Percentiles rank a stretch among this genome's conserved stretches.
Evolutionary conservation across 805 yeast genomes (phyloP).

Genomic region (Starmerella stellata): DNA sequence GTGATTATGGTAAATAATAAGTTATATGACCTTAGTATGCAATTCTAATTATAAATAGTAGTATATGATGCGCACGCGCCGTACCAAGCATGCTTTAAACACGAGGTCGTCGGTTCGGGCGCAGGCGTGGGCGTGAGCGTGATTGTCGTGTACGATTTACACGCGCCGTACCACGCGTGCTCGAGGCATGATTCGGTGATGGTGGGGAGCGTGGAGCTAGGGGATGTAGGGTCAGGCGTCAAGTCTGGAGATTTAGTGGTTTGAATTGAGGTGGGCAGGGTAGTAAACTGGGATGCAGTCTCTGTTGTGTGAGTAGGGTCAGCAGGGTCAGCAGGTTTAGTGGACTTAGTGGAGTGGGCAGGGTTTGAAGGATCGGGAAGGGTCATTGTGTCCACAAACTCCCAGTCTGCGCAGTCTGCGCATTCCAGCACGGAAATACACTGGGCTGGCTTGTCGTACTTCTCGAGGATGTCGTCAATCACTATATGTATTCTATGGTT

Average conservation of each 20-base stretch:
- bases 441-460: conserved; percentile 57
- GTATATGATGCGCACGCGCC: conserved; percentile 6
- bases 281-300: neutral
- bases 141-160: conserved; percentile 12
- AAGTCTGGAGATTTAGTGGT: conserved; percentile 1
- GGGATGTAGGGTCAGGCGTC: conserved; percentile 3
- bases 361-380: conserved; percentile 1
- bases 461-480: conserved; percentile 56
- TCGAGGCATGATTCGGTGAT: conserved; percentile 1
- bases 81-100: conserved; percentile 5
- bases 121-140: conserved; percentile 1
- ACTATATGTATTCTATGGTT: conserved; percentile 86
- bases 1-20: too few relatives aligned
- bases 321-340: neutral
- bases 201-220: neutral
- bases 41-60: too few relatives aligned
- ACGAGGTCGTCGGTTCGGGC: conserved; percentile 1
- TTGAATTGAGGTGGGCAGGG: conserved; percentile 1
- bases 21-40: too few relatives aligned
- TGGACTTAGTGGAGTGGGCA: neutral
- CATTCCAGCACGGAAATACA: conserved; percentile 58
- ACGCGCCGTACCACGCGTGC: conserved; percentile 12
- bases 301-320: neutral
- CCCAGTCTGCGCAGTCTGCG: conserved; percentile 81
- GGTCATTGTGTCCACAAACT: conserved; percentile 30